These are phyloP conservation scores for Ehretia macrophylla DNA, from an alignment of 257 asterid species.

Conservation along the genomic window DNA sequence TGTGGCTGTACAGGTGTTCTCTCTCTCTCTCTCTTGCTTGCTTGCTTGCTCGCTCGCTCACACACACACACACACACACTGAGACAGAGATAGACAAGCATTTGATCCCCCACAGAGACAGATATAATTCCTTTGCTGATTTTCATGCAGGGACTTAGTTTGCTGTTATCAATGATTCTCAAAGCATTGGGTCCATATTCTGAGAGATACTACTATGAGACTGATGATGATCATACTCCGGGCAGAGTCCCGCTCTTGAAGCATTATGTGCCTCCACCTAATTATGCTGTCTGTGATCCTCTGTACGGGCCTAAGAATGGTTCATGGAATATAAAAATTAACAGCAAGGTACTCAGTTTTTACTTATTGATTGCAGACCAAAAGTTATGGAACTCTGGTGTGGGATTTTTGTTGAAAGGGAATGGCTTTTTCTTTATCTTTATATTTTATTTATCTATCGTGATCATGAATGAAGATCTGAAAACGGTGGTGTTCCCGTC, in stretches of 20 bases:
- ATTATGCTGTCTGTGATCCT: slow-evolving; percentile 58
- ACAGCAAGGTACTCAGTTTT: slow-evolving; percentile 52
- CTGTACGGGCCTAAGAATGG: slow-evolving; percentile 52
- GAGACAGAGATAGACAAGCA: too few species aligned
- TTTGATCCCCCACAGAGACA: too few species aligned
- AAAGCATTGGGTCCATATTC: slow-evolving; percentile 82
- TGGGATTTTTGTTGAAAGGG: too few species aligned
- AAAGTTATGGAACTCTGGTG: too few species aligned
- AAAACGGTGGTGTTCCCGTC: too few species aligned
- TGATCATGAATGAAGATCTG: too few species aligned
- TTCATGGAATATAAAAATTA: slow-evolving; percentile 60
- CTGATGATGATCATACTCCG: slow-evolving; percentile 80
- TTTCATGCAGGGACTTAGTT: slow-evolving; percentile 58
- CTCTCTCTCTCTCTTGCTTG: slow-evolving; percentile 14
- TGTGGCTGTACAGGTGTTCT: slow-evolving; percentile 69
- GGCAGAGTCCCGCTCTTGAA: slow-evolving; percentile 83
- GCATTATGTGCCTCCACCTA: slow-evolving; percentile 63
- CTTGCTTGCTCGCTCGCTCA: neutral
- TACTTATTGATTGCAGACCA: too few species aligned
- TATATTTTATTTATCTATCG: too few species aligned
- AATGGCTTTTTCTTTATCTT: too few species aligned
- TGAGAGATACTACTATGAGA: slow-evolving; percentile 67
- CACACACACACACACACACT: too few species aligned
- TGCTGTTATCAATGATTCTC: slow-evolving; percentile 73
- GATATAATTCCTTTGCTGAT: neutral